Evolutionary conservation across 805 yeast genomes (phyloP).

Genomic region (Saturnispora silvae): DNA sequence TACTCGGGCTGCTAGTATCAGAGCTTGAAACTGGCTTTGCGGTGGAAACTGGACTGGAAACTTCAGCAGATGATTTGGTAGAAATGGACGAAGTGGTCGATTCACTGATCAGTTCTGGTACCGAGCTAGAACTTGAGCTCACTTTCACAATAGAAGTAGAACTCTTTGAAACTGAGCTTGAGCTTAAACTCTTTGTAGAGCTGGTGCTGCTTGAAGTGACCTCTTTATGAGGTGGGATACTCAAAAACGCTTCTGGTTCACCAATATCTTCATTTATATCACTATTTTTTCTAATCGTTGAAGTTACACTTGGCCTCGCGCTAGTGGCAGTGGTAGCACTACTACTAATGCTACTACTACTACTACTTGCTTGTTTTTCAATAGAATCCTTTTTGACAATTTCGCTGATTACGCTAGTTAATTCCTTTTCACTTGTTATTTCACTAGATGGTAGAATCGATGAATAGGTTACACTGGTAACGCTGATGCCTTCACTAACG

Average conservation of each 20-base stretch:
- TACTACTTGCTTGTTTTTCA: too few relatives aligned
- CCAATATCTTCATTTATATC: too few relatives aligned
- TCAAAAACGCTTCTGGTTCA: too few relatives aligned
- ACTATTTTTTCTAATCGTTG: too few relatives aligned
- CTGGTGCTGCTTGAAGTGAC: background rate
- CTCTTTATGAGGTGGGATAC: background rate
- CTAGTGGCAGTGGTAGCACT: too few relatives aligned
- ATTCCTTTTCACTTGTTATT: background rate
- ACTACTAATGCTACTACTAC: too few relatives aligned
- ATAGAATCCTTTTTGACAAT: background rate
- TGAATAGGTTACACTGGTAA: background rate
- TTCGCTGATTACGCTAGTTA: background rate
- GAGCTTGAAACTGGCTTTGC: background rate
- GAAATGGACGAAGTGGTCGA: constrained; percentile 4
- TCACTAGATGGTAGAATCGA: background rate
- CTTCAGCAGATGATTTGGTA: background rate
- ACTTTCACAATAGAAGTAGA: too few relatives aligned
- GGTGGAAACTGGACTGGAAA: background rate
- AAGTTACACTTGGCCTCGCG: too few relatives aligned
- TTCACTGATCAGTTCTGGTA: constrained; percentile 7
- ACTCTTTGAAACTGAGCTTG: background rate
- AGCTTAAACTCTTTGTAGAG: background rate
- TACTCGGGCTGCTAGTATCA: too few relatives aligned
- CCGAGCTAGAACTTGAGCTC: too few relatives aligned
- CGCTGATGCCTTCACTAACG: background rate